Percentiles rank a stretch among this genome's conserved stretches.
phyloP scores from a whole-genome alignment of 164 flowering plant species.

The Cinnamomum micranthum region DNA sequence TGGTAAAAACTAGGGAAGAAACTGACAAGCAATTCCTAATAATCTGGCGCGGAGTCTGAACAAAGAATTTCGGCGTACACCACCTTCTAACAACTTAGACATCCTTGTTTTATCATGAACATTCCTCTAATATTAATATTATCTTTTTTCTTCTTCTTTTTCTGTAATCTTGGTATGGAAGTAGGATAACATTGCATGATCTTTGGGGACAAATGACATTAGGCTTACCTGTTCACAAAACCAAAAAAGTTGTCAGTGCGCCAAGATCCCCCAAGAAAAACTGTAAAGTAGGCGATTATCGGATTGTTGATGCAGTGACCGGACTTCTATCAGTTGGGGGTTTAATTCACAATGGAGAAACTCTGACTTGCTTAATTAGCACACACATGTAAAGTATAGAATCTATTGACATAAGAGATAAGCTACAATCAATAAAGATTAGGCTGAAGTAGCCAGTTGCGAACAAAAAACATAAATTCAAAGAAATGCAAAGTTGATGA shows the following conservation, averaged over 20 bases:
- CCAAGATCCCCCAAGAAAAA: not conserved
- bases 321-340: constrained; percentile 34
- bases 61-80: not conserved
- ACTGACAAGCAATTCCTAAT: not conserved
- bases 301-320: not conserved
- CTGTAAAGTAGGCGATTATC: not conserved
- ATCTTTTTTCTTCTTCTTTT: no score
- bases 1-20: constrained; percentile 4
- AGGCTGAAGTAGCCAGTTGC: no score
- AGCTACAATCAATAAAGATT: no score
- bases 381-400: no score
- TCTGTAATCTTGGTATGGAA: not conserved
- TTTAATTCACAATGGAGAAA: no score
- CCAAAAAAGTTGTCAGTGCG: not conserved
- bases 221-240: not conserved
- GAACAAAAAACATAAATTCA: no score
- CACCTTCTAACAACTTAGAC: not conserved
- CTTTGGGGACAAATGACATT: not conserved
- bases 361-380: no score
- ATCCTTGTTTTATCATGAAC: not conserved
- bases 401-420: no score
- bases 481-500: no score
- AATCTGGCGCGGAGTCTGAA: not conserved
- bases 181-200: not conserved
- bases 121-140: not conserved